These are phyloP conservation scores for Cladosporium sp. DNA, from an alignment of 2,329 filamentous ascomycete species.

Conservation along the genomic window DNA sequence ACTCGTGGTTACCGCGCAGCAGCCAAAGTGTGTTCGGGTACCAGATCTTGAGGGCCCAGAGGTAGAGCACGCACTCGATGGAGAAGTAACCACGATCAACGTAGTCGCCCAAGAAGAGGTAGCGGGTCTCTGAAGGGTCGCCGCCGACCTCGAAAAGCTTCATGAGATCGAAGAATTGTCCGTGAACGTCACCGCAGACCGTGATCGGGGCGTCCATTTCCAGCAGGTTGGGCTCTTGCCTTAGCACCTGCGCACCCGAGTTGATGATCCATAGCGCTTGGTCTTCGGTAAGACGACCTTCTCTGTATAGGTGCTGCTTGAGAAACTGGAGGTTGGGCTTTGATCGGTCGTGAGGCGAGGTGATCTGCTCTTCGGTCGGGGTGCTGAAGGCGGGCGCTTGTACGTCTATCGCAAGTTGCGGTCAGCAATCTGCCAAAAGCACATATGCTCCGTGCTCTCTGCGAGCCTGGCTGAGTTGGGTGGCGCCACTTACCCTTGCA, in stretches of 20 bases:
- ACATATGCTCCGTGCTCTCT: neutral
- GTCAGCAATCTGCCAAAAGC: conserved; percentile 6
- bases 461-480: neutral
- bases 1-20: conserved; percentile 96
- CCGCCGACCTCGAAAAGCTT: conserved; percentile 98
- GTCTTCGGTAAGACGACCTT: conserved; percentile 93
- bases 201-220: conserved; percentile 99
- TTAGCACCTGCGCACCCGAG: conserved; percentile 80
- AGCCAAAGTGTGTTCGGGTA: conserved; percentile 97
- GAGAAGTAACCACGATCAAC: conserved; percentile 98
- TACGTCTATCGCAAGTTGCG: conserved; percentile 61
- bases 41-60: conserved; percentile 98
- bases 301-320: conserved; percentile 97
- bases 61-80: conserved; percentile 96
- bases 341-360: conserved; percentile 73
- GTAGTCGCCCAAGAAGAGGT: conserved; percentile 96
- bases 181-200: conserved; percentile 96
- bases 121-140: conserved; percentile 91
- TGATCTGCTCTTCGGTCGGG: conserved; percentile 91
- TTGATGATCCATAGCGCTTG: conserved; percentile 95
- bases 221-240: conserved; percentile 86
- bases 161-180: conserved; percentile 99
- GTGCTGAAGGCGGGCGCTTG: conserved; percentile 93
- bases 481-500: conserved; percentile 72
- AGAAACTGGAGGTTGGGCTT: conserved; percentile 93